A percentile compares a stretch with the other conserved stretches of the same genome.
phyloP scores from a whole-genome alignment of 164 flowering plant species.

The Aristolochia fimbriata region DNA sequence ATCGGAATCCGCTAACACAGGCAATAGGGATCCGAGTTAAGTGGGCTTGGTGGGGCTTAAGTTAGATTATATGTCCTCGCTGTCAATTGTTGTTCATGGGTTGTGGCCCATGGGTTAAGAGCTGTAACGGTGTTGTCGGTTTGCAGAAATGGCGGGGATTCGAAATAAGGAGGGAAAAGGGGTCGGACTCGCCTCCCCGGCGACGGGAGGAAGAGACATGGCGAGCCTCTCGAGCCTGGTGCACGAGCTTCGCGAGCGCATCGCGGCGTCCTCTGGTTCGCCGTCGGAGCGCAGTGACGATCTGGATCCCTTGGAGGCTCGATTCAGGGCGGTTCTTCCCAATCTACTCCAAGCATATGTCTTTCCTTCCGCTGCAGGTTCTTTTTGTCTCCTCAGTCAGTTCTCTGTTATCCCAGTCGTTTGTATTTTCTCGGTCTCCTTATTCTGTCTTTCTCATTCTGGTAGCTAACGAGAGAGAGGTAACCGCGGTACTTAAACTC shows the following conservation, averaged over 20 bases:
- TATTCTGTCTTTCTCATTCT: not conserved
- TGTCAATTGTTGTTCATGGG: no score
- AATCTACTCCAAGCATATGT: constrained; percentile 74
- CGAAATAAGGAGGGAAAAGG: constrained; percentile 5
- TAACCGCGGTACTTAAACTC: constrained; percentile 72
- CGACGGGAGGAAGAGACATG: constrained; percentile 19
- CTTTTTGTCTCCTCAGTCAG: constrained; percentile 6
- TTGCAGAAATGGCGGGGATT: not conserved
- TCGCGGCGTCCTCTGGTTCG: constrained; percentile 67
- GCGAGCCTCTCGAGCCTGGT: constrained; percentile 75
- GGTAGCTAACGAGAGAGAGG: constrained; percentile 87
- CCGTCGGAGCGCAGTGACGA: constrained; percentile 32
- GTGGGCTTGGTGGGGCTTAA: no score
- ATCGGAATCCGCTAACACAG: no score
- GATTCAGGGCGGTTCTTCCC: constrained; percentile 86
- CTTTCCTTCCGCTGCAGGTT: constrained; percentile 68
- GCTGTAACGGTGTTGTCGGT: not conserved
- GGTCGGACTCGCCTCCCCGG: constrained; percentile 13
- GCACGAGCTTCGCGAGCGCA: constrained; percentile 90
- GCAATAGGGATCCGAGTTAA: no score
- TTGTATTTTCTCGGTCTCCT: not conserved
- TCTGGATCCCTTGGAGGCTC: constrained; percentile 44
- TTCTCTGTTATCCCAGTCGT: constrained; percentile 5
- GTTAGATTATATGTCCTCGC: no score
- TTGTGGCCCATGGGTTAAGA: no score